phyloP scores from a whole-genome alignment of 2,329 filamentous ascomycete species.

The Penicillium sp. region DNA sequence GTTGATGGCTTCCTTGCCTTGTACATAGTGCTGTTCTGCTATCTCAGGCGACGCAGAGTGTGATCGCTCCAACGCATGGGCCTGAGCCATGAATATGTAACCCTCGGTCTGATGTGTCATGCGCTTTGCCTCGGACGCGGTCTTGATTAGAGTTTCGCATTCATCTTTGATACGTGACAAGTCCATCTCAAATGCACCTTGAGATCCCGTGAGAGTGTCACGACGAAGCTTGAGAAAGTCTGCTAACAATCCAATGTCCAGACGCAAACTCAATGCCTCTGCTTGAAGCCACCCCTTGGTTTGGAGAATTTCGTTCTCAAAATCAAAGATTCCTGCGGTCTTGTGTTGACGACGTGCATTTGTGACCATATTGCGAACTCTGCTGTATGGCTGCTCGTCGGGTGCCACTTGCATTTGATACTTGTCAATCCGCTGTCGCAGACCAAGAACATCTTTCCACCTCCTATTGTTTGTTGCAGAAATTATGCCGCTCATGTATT shows the following conservation, averaged over 20 bases:
- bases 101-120: constrained; percentile 49
- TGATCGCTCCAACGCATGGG: constrained; percentile 43
- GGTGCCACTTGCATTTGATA: constrained; percentile 31
- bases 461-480: not conserved
- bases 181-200: constrained; percentile 22
- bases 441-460: constrained; percentile 23
- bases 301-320: constrained; percentile 31
- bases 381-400: constrained; percentile 38
- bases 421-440: constrained; percentile 26
- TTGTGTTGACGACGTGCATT: constrained; percentile 26
- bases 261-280: constrained; percentile 44
- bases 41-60: not conserved
- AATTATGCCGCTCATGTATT: not conserved
- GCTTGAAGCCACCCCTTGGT: constrained; percentile 39
- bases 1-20: not conserved
- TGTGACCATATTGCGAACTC: constrained; percentile 33
- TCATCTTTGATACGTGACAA: constrained; percentile 34
- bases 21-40: not conserved
- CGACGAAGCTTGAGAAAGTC: constrained; percentile 36
- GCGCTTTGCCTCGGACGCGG: constrained; percentile 33
- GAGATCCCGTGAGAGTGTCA: not conserved
- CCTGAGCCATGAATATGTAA: constrained; percentile 48
- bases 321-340: constrained; percentile 20
- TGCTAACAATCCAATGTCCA: constrained; percentile 46
- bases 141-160: constrained; percentile 39